These are phyloP conservation scores for Alternaria panax DNA, from an alignment of 2,329 filamentous ascomycete species.

Conservation along the genomic window DNA sequence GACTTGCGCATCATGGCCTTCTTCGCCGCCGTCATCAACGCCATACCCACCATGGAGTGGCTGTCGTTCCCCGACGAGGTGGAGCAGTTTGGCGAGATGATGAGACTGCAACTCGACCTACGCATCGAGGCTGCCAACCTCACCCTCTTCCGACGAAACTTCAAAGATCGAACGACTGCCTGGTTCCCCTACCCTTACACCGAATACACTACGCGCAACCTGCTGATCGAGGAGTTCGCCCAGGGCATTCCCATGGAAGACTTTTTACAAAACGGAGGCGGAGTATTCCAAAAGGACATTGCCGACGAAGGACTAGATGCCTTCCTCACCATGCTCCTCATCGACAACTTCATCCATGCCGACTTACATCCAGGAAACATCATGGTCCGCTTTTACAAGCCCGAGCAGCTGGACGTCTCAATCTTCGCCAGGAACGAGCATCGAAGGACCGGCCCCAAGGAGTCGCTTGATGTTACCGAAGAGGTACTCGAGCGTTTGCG, in stretches of 20 bases:
- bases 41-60: conserved; percentile 95
- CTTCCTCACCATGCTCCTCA: conserved; percentile 93
- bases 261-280: conserved; percentile 90
- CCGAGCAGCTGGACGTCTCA: conserved; percentile 72
- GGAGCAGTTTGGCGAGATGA: conserved; percentile 94
- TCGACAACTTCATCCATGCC: conserved; percentile 97
- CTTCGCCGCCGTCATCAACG: conserved; percentile 84
- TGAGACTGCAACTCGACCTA: conserved; percentile 94
- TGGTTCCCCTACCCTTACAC: conserved; percentile 96
- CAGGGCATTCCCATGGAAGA: conserved; percentile 90
- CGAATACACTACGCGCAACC: conserved; percentile 89
- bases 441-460: conserved; percentile 49
- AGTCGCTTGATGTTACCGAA: conserved; percentile 80
- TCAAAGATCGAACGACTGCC: conserved; percentile 87
- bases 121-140: conserved; percentile 94
- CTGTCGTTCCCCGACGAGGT: conserved; percentile 95
- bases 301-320: conserved; percentile 94
- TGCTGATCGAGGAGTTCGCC: conserved; percentile 94
- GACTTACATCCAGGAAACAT: conserved; percentile 98
- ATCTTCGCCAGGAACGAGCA: conserved; percentile 54
- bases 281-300: conserved; percentile 91
- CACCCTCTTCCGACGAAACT: conserved; percentile 85
- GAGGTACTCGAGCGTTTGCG: conserved; percentile 81
- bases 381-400: conserved; percentile 97
- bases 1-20: conserved; percentile 94